phyloP scores from a whole-genome alignment of 805 yeast genomes.

The Lachancea sp. region DNA sequence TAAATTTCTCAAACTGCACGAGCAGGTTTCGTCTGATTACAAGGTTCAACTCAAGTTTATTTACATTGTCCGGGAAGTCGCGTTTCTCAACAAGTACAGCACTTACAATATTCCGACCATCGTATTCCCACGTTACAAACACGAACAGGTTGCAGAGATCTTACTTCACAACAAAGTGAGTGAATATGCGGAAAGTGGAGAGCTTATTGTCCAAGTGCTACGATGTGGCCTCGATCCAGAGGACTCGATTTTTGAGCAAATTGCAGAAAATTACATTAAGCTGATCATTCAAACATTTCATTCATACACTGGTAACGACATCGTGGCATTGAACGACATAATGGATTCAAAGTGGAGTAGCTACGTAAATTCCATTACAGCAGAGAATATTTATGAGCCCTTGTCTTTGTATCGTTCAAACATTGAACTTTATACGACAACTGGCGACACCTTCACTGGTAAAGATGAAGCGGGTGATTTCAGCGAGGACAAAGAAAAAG shows the following conservation, averaged over 20 bases:
- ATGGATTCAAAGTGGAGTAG: conserved; percentile 29
- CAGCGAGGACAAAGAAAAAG: conserved; percentile 8
- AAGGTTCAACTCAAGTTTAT: conserved; percentile 24
- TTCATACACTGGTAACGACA: conserved; percentile 31
- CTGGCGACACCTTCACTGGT: conserved; percentile 31
- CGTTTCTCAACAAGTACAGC: conserved; percentile 24
- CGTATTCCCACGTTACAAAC: conserved; percentile 27
- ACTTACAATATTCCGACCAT: conserved; percentile 25
- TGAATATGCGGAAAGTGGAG: conserved; percentile 14
- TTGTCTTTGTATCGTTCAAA: conserved; percentile 29
- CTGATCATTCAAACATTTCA: conserved; percentile 29
- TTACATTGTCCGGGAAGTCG: conserved; percentile 20
- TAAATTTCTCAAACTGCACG: conserved; percentile 25
- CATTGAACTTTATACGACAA: conserved; percentile 25
- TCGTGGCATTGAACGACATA: conserved; percentile 24
- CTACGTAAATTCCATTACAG: conserved; percentile 18
- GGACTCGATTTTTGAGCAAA: conserved; percentile 10
- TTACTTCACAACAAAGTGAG: conserved; percentile 15
- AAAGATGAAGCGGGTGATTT: conserved; percentile 12
- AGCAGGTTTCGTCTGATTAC: conserved; percentile 16
- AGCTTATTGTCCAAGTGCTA: conserved; percentile 10
- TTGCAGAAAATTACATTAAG: conserved; percentile 21
- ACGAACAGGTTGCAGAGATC: conserved; percentile 21
- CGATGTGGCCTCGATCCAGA: conserved; percentile 11
- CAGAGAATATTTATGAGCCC: conserved; percentile 21